Conservation (phyloP, 768 basidiomycete genomes). For the Hirschioporus abietinus region DNA sequence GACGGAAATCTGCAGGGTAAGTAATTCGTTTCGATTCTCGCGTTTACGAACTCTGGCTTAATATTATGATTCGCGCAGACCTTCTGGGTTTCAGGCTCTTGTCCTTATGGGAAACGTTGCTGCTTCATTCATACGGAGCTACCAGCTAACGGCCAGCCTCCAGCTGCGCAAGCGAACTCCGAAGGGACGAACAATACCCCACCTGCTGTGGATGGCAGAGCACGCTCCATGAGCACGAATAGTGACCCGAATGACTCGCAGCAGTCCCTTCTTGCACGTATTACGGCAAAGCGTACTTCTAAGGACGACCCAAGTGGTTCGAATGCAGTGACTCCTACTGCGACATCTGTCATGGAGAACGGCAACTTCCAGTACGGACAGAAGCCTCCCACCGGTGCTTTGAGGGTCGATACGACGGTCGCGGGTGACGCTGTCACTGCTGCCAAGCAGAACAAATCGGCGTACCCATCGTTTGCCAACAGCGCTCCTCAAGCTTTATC, state of each 20-base stretch:
- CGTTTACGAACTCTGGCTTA: constrained; percentile 11
- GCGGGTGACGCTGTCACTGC: constrained; percentile 46
- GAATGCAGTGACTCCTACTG: constrained; percentile 47
- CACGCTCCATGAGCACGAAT: constrained; percentile 66
- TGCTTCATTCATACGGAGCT: constrained; percentile 93
- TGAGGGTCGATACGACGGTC: constrained; percentile 71
- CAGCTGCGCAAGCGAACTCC: constrained; percentile 38
- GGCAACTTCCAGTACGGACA: constrained; percentile 44
- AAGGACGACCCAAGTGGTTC: constrained; percentile 36
- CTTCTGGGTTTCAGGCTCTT: constrained; percentile 92
- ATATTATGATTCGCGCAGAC: constrained; percentile 42
- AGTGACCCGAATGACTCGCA: constrained; percentile 71
- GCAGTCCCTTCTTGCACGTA: constrained; percentile 71
- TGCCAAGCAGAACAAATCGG: constrained; percentile 78
- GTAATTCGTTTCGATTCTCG: constrained; percentile 20
- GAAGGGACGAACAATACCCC: constrained; percentile 50
- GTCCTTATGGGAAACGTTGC: constrained; percentile 88
- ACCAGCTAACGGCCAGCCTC: constrained; percentile 55
- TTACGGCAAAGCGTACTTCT: constrained; percentile 55
- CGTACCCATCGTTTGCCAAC: constrained; percentile 60
- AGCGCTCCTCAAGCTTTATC: constrained; percentile 61
- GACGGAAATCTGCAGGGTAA: constrained; percentile 87
- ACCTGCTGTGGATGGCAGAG: constrained; percentile 41
- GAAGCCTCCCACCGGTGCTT: constrained; percentile 61
- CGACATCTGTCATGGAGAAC: constrained; percentile 36